Conservation (phyloP, 1,139 yeast genomes). For the Kodamaea fungicola region DNA sequence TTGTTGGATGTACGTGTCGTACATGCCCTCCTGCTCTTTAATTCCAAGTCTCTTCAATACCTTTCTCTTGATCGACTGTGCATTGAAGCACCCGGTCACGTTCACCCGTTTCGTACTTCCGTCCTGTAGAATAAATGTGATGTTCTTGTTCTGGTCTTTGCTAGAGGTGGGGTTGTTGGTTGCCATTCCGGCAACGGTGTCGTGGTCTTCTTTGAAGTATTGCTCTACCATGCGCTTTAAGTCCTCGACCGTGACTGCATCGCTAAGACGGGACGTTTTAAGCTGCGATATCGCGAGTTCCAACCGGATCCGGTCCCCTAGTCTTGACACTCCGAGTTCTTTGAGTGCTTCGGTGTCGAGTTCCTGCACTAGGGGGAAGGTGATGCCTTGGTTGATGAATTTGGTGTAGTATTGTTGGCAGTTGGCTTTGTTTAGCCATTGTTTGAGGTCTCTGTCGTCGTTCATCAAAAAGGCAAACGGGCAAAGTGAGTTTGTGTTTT, state of each 20-base stretch:
- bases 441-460: slow-evolving; percentile 24
- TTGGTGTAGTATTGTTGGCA: slow-evolving; percentile 36
- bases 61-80: slow-evolving; percentile 72
- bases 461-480: too few species aligned
- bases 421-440: slow-evolving; percentile 34
- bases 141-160: slow-evolving; percentile 41
- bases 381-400: slow-evolving; percentile 51
- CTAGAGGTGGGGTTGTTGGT: slow-evolving; percentile 5
- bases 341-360: slow-evolving; percentile 66
- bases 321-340: slow-evolving; percentile 69
- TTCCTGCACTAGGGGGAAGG: slow-evolving; percentile 56
- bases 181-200: slow-evolving; percentile 1
- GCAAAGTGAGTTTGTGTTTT: too few species aligned
- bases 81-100: slow-evolving; percentile 77
- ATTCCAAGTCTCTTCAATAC: slow-evolving; percentile 62
- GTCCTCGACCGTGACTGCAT: slow-evolving; percentile 30
- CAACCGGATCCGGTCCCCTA: slow-evolving; percentile 79
- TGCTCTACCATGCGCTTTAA: slow-evolving; percentile 24
- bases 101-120: slow-evolving; percentile 75
- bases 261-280: slow-evolving; percentile 34
- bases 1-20: slow-evolving; percentile 42
- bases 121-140: slow-evolving; percentile 69
- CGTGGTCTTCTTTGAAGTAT: slow-evolving; percentile 5
- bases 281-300: slow-evolving; percentile 50
- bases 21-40: slow-evolving; percentile 32